phyloP scores from a whole-genome alignment of 805 yeast species.

The Brettanomyces sp. region DNA sequence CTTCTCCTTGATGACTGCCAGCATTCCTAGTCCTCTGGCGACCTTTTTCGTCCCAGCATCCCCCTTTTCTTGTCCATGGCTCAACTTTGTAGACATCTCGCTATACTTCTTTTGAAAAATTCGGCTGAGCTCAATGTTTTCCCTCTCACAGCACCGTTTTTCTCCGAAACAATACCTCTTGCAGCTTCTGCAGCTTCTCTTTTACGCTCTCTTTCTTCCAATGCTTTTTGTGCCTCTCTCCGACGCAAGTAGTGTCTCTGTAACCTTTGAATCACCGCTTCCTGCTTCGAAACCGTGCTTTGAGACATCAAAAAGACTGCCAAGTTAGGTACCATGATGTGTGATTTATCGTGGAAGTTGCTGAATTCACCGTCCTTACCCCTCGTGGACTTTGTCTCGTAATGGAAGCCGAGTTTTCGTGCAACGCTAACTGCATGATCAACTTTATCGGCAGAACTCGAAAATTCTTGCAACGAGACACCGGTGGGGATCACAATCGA shows the following conservation, averaged over 20 bases:
- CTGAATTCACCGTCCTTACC: not conserved
- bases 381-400: not conserved
- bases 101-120: constrained; percentile 36
- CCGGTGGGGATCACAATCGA: constrained; percentile 4
- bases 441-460: not conserved
- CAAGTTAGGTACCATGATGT: not conserved
- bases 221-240: not conserved
- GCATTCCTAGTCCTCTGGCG: not conserved
- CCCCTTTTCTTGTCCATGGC: constrained; percentile 8
- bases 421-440: not conserved
- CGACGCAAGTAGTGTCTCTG: not conserved
- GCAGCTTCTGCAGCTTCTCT: constrained; percentile 3
- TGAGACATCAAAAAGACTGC: not conserved
- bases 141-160: constrained; percentile 6
- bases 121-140: constrained; percentile 18
- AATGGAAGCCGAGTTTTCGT: not conserved
- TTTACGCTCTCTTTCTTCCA: constrained; percentile 8
- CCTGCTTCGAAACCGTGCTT: not conserved
- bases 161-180: constrained; percentile 7
- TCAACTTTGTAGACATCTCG: constrained; percentile 8
- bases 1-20: not conserved
- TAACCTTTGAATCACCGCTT: not conserved
- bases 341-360: not conserved
- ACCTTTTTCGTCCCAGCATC: not conserved
- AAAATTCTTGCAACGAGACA: not conserved